phyloP scores from a whole-genome alignment of 306 rosid genomes.

The Argentina anserina region DNA sequence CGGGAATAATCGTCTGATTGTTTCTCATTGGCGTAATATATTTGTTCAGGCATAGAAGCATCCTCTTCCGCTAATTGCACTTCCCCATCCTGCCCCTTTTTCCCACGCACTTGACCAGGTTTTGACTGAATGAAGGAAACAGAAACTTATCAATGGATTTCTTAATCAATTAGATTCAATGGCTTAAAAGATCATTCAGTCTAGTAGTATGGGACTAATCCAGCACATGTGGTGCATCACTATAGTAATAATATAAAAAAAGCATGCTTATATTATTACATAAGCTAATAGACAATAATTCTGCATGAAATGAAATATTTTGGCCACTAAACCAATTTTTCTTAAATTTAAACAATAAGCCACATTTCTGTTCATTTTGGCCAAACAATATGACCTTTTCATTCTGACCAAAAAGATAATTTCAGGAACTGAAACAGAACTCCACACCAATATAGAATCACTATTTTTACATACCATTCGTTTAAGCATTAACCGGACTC shows the following conservation, averaged over 20 bases:
- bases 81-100: slow-evolving; percentile 78
- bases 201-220: neutral
- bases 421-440: neutral
- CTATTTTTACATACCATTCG: slow-evolving; percentile 45
- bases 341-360: neutral
- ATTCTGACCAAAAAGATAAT: neutral
- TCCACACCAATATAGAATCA: neutral
- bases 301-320: neutral
- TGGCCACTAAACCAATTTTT: neutral
- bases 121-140: slow-evolving; percentile 49
- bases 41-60: slow-evolving; percentile 54
- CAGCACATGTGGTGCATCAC: neutral
- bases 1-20: slow-evolving; percentile 50
- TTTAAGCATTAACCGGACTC: slow-evolving; percentile 77
- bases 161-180: neutral
- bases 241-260: neutral
- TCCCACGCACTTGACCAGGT: slow-evolving; percentile 59
- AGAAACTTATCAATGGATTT: slow-evolving; percentile 17
- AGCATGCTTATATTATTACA: neutral
- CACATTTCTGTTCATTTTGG: neutral
- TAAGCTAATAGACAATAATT: neutral
- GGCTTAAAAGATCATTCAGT: slow-evolving; percentile 1
- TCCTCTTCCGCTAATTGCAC: slow-evolving; percentile 62
- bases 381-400: slow-evolving; percentile 32
- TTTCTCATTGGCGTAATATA: slow-evolving; percentile 53